These are phyloP conservation scores for Colletotrichum caudatum DNA, from an alignment of 2,329 filamentous ascomycete species.

Conservation along the genomic window DNA sequence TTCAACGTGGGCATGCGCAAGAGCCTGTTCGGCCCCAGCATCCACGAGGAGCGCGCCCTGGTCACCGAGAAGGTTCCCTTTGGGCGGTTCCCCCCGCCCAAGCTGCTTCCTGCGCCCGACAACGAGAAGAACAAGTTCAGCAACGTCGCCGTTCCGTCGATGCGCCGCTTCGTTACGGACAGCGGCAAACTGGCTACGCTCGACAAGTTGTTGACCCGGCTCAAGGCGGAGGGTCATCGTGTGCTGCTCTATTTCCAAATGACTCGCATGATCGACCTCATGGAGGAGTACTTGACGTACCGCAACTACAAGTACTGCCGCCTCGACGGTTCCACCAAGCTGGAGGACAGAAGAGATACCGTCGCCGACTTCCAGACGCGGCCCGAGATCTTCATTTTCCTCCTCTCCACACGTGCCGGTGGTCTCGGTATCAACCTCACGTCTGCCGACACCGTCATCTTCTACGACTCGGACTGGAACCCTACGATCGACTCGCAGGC, in stretches of 20 bases:
- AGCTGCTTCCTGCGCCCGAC: slow-evolving; percentile 81
- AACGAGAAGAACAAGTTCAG: slow-evolving; percentile 88
- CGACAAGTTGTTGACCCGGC: slow-evolving; percentile 85
- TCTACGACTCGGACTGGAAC: slow-evolving; percentile 99
- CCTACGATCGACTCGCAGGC: slow-evolving; percentile 98
- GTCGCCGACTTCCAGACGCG: slow-evolving; percentile 96
- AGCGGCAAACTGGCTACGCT: slow-evolving; percentile 95
- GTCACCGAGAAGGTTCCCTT: slow-evolving; percentile 79
- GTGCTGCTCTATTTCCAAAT: slow-evolving; percentile 99
- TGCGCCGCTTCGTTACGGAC: slow-evolving; percentile 97
- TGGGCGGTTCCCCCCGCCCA: slow-evolving; percentile 70
- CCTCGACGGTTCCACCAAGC: slow-evolving; percentile 94
- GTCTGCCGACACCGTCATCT: slow-evolving; percentile 97
- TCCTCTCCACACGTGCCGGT: slow-evolving; percentile 94
- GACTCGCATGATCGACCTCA: slow-evolving; percentile 99
- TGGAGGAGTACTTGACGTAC: slow-evolving; percentile 99
- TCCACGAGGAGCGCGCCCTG: slow-evolving; percentile 77
- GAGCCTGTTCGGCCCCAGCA: slow-evolving; percentile 75
- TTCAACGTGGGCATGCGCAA: slow-evolving; percentile 85
- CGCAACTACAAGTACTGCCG: slow-evolving; percentile 99
- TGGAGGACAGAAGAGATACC: slow-evolving; percentile 96
- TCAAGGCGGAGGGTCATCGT: slow-evolving; percentile 93
- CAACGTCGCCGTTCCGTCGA: slow-evolving; percentile 92
- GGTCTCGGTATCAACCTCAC: slow-evolving; percentile 98
- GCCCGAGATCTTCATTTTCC: slow-evolving; percentile 96